Evolutionary conservation across 495 filamentous ascomycete genomes (phyloP).

Genomic region (Penicillium pulvis): DNA sequence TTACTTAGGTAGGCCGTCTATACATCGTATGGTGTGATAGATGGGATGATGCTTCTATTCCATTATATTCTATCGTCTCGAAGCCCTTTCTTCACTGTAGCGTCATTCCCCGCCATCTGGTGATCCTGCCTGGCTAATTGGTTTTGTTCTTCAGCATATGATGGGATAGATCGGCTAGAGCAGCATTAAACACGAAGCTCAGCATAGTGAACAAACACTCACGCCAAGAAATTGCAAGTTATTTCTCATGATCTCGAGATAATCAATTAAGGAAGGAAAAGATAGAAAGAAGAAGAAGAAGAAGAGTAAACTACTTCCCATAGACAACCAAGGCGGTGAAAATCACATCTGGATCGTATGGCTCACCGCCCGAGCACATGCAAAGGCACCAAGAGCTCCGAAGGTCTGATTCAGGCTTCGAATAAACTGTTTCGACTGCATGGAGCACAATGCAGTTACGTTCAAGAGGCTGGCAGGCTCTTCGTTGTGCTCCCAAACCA

Average conservation of each 20-base stretch:
- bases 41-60: too few species aligned
- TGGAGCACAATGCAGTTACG: slow-evolving; percentile 40
- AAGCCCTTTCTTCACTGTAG: background rate
- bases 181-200: background rate
- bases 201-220: background rate
- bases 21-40: too few species aligned
- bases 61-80: background rate
- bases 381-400: background rate
- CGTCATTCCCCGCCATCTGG: background rate
- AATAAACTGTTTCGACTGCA: slow-evolving; percentile 18
- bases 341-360: background rate
- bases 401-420: slow-evolving; percentile 2
- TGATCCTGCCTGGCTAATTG: background rate
- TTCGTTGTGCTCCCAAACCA: slow-evolving; percentile 23
- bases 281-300: background rate
- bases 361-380: slow-evolving; percentile 16
- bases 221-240: background rate
- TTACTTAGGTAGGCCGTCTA: too few species aligned
- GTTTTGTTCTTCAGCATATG: background rate
- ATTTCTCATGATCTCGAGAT: too few species aligned
- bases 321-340: background rate
- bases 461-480: slow-evolving; percentile 34
- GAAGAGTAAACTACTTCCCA: background rate
- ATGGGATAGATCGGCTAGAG: background rate
- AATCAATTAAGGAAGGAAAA: background rate